Conservation (phyloP, 306 rosid genomes). For the Alnus rubra region DNA sequence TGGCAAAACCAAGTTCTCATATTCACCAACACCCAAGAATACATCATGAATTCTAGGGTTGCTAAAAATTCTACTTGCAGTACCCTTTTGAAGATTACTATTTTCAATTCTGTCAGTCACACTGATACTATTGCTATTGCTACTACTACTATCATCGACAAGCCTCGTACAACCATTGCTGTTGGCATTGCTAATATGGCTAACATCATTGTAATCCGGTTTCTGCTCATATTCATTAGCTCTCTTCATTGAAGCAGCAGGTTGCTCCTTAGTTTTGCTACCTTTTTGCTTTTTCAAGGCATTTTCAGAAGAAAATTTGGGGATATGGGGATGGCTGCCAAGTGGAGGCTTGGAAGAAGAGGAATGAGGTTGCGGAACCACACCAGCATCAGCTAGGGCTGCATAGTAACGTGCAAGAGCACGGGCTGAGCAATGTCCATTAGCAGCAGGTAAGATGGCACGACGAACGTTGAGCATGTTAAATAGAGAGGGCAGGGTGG, state of each 20-base stretch:
- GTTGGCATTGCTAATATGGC: conserved; percentile 24
- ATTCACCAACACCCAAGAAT: conserved; percentile 73
- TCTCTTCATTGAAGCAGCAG: conserved; percentile 23
- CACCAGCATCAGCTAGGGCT: conserved; percentile 78
- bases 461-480: conserved; percentile 79
- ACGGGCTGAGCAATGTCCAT: conserved; percentile 93
- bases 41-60: conserved; percentile 78
- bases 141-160: conserved; percentile 27
- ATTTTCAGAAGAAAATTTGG: conserved; percentile 54
- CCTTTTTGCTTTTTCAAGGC: conserved; percentile 42
- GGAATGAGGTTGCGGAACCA: conserved; percentile 79
- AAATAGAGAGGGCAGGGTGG: conserved; percentile 55
- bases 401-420: conserved; percentile 98
- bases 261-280: conserved; percentile 31
- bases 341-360: conserved; percentile 68
- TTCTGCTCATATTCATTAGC: conserved; percentile 26
- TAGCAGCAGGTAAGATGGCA: conserved; percentile 90
- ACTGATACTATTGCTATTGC: conserved; percentile 21
- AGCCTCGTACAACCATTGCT: conserved; percentile 24
- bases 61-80: conserved; percentile 41
- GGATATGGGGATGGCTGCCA: conserved; percentile 87
- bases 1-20: conserved; percentile 51
- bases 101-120: conserved; percentile 5
- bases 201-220: conserved; percentile 18
- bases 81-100: conserved; percentile 23